Conservation (phyloP, 176 grass and related monocot species). For the Pharus latifolius region DNA sequence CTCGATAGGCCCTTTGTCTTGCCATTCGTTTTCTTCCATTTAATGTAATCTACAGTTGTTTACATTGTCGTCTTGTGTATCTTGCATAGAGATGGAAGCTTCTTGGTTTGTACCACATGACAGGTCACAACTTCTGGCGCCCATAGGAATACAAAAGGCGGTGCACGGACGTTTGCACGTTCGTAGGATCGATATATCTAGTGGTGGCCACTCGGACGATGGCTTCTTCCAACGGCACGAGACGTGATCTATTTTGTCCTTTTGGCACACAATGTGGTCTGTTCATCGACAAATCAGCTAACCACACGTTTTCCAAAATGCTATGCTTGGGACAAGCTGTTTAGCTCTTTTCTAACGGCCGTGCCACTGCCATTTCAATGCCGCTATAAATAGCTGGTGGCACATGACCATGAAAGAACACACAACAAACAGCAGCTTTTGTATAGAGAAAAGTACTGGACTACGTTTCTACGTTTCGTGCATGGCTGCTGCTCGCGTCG, state of each 20-base stretch:
- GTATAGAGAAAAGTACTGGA: too few relatives aligned
- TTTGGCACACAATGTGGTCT: neutral
- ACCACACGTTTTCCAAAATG: constrained; percentile 29
- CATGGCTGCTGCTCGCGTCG: constrained; percentile 24
- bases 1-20: too few relatives aligned
- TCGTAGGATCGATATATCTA: too few relatives aligned
- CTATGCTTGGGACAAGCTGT: too few relatives aligned
- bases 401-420: constrained; percentile 8
- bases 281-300: neutral
- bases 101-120: neutral
- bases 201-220: constrained; percentile 24
- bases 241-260: neutral
- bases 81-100: neutral
- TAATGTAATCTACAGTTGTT: too few relatives aligned
- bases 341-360: constrained; percentile 31
- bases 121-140: too few relatives aligned
- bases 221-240: neutral
- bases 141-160: neutral
- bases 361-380: neutral
- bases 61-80: too few relatives aligned
- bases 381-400: constrained; percentile 13
- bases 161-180: too few relatives aligned
- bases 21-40: neutral
- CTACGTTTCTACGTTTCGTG: neutral
- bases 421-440: too few relatives aligned